Evolutionary conservation across 2,329 filamentous ascomycete species (phyloP).

Genomic region (Colletotrichum chlorophyti): DNA sequence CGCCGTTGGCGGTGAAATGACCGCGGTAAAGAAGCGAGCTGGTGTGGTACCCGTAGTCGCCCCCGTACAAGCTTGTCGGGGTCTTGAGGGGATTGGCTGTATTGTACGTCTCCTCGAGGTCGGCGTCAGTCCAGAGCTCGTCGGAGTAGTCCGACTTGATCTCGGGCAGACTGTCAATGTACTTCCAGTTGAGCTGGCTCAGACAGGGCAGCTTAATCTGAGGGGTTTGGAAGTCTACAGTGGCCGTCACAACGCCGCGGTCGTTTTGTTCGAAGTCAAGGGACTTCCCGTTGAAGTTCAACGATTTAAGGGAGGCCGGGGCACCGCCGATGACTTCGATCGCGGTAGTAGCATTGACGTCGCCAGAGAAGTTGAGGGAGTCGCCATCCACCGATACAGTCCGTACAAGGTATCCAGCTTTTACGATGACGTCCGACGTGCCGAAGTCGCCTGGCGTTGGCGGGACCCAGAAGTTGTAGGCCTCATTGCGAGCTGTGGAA

Average conservation of each 20-base stretch:
- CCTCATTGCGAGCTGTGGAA: constrained; percentile 31
- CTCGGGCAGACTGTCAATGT: constrained; percentile 33
- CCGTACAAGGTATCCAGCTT: constrained; percentile 33
- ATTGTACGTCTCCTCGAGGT: constrained; percentile 38
- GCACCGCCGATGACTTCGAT: constrained; percentile 34
- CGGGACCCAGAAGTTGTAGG: constrained; percentile 35
- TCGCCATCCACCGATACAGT: constrained; percentile 26
- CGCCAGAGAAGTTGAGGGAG: constrained; percentile 32
- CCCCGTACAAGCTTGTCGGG: constrained; percentile 67
- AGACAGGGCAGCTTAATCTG: constrained; percentile 23
- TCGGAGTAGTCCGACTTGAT: constrained; percentile 41
- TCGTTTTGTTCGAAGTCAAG: constrained; percentile 29
- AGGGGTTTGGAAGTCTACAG: constrained; percentile 26
- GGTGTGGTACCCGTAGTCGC: constrained; percentile 74
- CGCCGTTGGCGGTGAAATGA: constrained; percentile 65
- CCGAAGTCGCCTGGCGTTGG: constrained; percentile 27
- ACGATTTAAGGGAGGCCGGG: constrained; percentile 20
- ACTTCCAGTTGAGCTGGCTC: constrained; percentile 26
- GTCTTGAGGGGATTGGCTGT: constrained; percentile 52
- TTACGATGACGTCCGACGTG: constrained; percentile 32
- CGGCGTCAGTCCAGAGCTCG: constrained; percentile 49
- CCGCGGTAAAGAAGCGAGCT: constrained; percentile 72
- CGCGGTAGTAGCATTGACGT: constrained; percentile 32
- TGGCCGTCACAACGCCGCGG: constrained; percentile 30
- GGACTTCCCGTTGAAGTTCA: constrained; percentile 30